These are phyloP conservation scores for Kwoniella mangroviensis DNA, from an alignment of 768 basidiomycete genomes.

Conservation along the genomic window DNA sequence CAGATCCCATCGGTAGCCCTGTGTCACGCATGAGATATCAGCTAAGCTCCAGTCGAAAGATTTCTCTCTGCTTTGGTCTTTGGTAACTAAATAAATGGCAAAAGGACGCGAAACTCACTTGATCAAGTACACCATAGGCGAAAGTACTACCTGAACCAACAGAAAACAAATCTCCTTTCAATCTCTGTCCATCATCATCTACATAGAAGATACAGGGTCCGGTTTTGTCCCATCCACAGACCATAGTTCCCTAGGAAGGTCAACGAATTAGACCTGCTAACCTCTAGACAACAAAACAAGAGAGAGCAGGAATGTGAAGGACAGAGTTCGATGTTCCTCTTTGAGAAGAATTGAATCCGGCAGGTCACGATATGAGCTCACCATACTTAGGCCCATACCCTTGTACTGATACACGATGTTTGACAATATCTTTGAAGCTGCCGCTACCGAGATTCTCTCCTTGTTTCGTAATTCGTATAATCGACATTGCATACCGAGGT, in stretches of 20 bases:
- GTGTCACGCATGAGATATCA: background rate
- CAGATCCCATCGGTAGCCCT: constrained; percentile 75
- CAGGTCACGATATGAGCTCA: too few relatives aligned
- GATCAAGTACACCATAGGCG: constrained; percentile 98
- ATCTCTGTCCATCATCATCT: constrained; percentile 91
- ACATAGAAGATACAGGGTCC: constrained; percentile 96
- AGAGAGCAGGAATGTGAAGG: background rate
- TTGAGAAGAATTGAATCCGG: too few relatives aligned
- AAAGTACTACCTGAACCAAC: constrained; percentile 98
- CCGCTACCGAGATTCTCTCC: constrained; percentile 98
- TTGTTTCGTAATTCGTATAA: constrained; percentile 92
- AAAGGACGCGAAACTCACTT: too few relatives aligned
- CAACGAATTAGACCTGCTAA: background rate
- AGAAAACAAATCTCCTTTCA: constrained; percentile 97
- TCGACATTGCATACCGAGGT: constrained; percentile 96
- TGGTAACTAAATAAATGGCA: too few relatives aligned
- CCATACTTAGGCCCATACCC: constrained; percentile 99
- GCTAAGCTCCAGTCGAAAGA: background rate
- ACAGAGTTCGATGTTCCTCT: too few relatives aligned
- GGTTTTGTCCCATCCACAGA: constrained; percentile 99
- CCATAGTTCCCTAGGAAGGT: constrained; percentile 86
- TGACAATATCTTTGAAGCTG: constrained; percentile 94
- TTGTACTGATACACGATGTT: constrained; percentile 98
- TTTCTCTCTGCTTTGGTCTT: too few relatives aligned
- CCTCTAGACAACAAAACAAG: background rate